These are phyloP conservation scores for Coprinopsis strossmayeri DNA, from an alignment of 768 basidiomycete genomes.

Conservation along the genomic window DNA sequence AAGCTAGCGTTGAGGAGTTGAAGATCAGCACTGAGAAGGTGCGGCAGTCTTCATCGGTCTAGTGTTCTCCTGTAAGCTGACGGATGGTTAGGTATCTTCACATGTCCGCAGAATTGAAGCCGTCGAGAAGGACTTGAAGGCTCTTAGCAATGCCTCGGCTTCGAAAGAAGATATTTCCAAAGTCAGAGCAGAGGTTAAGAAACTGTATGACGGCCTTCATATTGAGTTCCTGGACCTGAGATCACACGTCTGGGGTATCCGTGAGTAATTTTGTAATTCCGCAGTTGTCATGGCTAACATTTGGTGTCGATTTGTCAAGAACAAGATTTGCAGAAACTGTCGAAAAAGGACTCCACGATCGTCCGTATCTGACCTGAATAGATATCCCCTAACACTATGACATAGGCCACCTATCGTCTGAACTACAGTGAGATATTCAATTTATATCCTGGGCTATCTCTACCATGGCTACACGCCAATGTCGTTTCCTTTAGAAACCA, in stretches of 20 bases:
- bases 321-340: constrained; percentile 71
- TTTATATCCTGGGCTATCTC: too few species aligned
- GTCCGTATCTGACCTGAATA: constrained; percentile 46
- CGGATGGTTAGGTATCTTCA: constrained; percentile 55
- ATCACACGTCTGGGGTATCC: constrained; percentile 82
- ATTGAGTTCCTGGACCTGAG: constrained; percentile 79
- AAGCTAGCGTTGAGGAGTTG: constrained; percentile 83
- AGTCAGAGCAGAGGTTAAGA: constrained; percentile 78
- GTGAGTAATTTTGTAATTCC: constrained; percentile 41
- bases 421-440: too few species aligned
- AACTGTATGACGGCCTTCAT: constrained; percentile 77
- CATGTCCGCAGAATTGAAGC: constrained; percentile 79
- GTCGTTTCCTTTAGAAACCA: too few species aligned
- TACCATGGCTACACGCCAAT: too few species aligned
- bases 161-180: constrained; percentile 77
- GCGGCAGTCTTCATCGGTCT: neutral
- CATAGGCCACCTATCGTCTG: neutral
- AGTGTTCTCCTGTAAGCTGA: neutral
- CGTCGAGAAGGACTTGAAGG: constrained; percentile 86
- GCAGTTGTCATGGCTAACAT: neutral
- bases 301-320: constrained; percentile 37
- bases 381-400: neutral
- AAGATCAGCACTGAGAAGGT: constrained; percentile 82
- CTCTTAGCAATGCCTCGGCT: constrained; percentile 55
- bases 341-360: constrained; percentile 59